A percentile compares a stretch with the other conserved stretches of the same genome.
Conservation (phyloP, 2,329 filamentous ascomycete species). For the Aspergillus sp. region DNA sequence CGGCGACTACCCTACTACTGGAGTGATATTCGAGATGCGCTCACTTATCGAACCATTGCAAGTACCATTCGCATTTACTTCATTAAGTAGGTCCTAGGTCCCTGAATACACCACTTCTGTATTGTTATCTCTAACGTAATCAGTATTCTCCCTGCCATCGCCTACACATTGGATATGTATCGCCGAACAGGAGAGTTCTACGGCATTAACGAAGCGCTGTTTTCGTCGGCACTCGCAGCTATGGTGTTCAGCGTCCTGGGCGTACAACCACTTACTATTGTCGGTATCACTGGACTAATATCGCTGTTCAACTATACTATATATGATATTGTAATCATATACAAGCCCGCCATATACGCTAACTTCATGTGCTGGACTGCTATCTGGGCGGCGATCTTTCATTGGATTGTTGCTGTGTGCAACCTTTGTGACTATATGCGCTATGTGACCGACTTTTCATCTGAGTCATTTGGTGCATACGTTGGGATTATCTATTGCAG, state of each 20-base stretch:
- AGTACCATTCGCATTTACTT: conserved; percentile 62
- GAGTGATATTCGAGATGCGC: conserved; percentile 58
- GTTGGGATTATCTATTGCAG: conserved; percentile 59
- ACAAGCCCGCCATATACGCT: conserved; percentile 55
- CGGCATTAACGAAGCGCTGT: conserved; percentile 59
- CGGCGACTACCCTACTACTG: conserved; percentile 58
- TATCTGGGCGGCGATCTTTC: conserved; percentile 60
- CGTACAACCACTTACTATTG: conserved; percentile 59
- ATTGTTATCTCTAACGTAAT: too few relatives aligned
- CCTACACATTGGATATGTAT: conserved; percentile 62
- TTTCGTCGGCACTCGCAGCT: conserved; percentile 57
- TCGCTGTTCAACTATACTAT: conserved; percentile 62
- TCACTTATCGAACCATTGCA: conserved; percentile 57
- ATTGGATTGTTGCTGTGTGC: conserved; percentile 57
- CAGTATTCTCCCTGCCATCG: conserved; percentile 59
- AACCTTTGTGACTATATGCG: conserved; percentile 61
- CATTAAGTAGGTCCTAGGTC: conserved; percentile 39
- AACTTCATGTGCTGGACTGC: conserved; percentile 59
- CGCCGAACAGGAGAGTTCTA: conserved; percentile 57
- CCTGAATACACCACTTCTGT: too few relatives aligned
- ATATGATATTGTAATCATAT: conserved; percentile 56
- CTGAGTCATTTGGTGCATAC: conserved; percentile 57
- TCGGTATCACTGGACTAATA: conserved; percentile 59
- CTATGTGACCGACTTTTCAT: conserved; percentile 60
- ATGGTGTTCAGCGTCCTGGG: conserved; percentile 57